phyloP scores from a whole-genome alignment of 129 eudicot species.

The Pulicaria dysenterica region DNA sequence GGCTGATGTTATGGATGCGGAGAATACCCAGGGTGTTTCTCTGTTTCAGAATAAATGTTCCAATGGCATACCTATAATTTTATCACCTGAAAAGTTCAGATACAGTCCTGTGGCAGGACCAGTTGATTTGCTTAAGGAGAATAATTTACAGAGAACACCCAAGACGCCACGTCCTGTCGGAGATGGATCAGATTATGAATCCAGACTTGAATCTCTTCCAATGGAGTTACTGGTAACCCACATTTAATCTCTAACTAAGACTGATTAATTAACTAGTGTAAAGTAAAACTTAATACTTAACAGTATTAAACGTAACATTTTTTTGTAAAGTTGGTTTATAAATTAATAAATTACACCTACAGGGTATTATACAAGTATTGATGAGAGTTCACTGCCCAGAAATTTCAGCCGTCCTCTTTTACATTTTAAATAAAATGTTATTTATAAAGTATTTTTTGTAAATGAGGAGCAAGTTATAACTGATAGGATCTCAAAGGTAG shows the following conservation, averaged over 20 bases:
- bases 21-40: slow-evolving; percentile 29
- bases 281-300: background rate
- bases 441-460: background rate
- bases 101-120: slow-evolving; percentile 37
- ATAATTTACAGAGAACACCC: slow-evolving; percentile 64
- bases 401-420: background rate
- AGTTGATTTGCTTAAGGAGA: slow-evolving; percentile 39
- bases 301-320: background rate
- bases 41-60: slow-evolving; percentile 20
- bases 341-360: background rate
- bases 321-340: background rate
- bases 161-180: slow-evolving; percentile 63
- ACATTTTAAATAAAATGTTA: background rate
- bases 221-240: slow-evolving; percentile 80
- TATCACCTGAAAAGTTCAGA: slow-evolving; percentile 65
- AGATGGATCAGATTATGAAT: slow-evolving; percentile 47
- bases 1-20: slow-evolving; percentile 47
- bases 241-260: background rate
- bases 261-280: background rate
- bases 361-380: background rate
- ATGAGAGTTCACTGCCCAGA: slow-evolving; percentile 4
- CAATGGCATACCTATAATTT: slow-evolving; percentile 37
- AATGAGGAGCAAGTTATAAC: background rate
- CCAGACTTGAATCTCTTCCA: slow-evolving; percentile 92
- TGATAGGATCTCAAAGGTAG: slow-evolving; percentile 3